phyloP scores from a whole-genome alignment of 176 grass and related monocot genomes.

The Oryza rufipogon region DNA sequence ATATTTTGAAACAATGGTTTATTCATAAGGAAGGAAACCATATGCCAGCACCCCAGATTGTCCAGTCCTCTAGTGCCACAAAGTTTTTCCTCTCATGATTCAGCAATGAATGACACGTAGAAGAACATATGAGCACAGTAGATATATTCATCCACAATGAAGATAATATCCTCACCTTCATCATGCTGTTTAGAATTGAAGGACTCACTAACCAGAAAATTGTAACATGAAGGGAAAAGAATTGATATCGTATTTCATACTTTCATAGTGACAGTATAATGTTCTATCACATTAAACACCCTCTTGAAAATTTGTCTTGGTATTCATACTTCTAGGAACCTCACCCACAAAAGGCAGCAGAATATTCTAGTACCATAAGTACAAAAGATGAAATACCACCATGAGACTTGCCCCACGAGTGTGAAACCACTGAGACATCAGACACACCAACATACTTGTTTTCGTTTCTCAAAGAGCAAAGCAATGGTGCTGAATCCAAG shows the following conservation, averaged over 20 bases:
- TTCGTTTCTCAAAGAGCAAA: conserved; percentile 25
- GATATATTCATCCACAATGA: neutral
- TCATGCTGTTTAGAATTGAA: neutral
- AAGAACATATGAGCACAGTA: neutral
- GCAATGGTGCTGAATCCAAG: neutral
- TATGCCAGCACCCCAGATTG: neutral
- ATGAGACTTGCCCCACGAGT: neutral
- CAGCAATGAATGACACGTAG: neutral
- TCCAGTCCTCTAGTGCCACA: neutral
- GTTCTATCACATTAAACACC: neutral
- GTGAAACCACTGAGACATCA: neutral
- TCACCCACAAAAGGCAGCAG: neutral
- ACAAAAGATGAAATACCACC: neutral
- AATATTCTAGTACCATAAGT: neutral
- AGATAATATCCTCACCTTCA: neutral
- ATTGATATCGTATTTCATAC: neutral
- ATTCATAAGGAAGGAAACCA: neutral
- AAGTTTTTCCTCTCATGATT: neutral
- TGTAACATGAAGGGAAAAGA: neutral
- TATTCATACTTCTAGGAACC: neutral
- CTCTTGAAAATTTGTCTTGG: neutral
- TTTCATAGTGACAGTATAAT: neutral
- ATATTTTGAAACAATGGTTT: neutral
- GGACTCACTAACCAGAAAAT: neutral
- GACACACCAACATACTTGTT: neutral